Evolutionary conservation across 1,284 basidiomycete genomes (phyloP).

Genomic region (Cutaneotrichosporon sp.): DNA sequence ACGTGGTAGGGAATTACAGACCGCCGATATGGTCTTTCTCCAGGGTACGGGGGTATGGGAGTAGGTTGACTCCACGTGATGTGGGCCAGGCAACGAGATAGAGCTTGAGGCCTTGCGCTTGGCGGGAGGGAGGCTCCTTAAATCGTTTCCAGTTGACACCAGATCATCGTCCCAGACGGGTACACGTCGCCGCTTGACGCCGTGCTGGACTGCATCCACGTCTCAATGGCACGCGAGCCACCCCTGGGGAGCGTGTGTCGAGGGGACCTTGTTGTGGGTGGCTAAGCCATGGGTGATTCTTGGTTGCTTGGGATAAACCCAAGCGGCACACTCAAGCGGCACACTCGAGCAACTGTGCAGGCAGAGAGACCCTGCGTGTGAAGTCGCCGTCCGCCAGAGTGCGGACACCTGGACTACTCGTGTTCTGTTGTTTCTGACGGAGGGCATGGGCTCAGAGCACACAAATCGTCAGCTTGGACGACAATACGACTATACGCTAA

Average conservation of each 20-base stretch:
- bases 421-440: too few relatives aligned
- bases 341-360: not conserved
- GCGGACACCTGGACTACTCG: too few relatives aligned
- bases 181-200: not conserved
- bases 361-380: not conserved
- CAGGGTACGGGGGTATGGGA: too few relatives aligned
- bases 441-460: too few relatives aligned
- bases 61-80: too few relatives aligned
- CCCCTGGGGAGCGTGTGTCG: not conserved
- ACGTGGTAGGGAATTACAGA: too few relatives aligned
- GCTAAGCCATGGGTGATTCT: not conserved
- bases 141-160: not conserved
- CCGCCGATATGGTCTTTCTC: too few relatives aligned
- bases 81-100: not conserved
- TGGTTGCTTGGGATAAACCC: not conserved
- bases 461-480: too few relatives aligned
- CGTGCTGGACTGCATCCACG: conserved; percentile 7
- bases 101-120: too few relatives aligned
- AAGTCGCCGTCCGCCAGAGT: too few relatives aligned
- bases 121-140: not conserved
- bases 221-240: conserved; percentile 4
- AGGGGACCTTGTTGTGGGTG: not conserved
- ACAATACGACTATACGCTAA: too few relatives aligned
- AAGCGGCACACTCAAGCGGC: not conserved
- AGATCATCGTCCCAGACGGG: conserved; percentile 3